Percentiles rank a stretch among this genome's conserved stretches.
Evolutionary conservation across 2,329 filamentous ascomycete genomes (phyloP).

Genomic region (Pestalotiopsis sp.): DNA sequence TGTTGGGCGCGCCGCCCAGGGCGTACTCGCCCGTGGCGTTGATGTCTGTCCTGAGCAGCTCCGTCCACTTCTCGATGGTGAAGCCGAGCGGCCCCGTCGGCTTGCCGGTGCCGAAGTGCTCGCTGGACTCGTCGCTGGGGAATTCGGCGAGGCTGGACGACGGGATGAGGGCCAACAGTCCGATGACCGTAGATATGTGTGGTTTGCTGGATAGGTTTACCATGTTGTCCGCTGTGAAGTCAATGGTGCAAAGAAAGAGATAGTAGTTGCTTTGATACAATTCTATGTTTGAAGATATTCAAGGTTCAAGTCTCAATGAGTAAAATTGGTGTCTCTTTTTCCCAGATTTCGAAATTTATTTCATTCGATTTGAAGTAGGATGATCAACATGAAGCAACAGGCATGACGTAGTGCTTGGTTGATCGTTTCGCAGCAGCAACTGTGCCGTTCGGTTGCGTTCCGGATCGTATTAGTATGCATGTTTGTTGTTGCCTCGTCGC

Average conservation of each 20-base stretch:
- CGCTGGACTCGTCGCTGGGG: background rate
- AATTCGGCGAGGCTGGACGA: background rate
- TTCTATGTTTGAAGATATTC: too few relatives aligned
- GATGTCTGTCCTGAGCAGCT: background rate
- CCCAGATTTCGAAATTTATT: too few relatives aligned
- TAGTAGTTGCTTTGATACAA: too few relatives aligned
- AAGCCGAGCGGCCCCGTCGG: background rate
- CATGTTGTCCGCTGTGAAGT: background rate
- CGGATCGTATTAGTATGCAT: background rate
- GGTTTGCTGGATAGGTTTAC: background rate
- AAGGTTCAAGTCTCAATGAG: too few relatives aligned
- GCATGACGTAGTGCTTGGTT: too few relatives aligned
- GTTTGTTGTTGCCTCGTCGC: background rate
- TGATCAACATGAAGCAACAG: too few relatives aligned
- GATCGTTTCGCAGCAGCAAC: too few relatives aligned
- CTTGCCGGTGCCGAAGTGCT: background rate
- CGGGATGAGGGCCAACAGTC: background rate
- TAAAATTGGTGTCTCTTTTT: too few relatives aligned
- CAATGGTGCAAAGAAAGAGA: too few relatives aligned
- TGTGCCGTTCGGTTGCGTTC: background rate
- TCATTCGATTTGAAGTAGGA: too few relatives aligned
- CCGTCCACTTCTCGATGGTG: background rate
- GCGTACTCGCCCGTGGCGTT: background rate
- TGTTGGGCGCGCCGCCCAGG: background rate
- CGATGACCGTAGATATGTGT: background rate